Percentiles rank a stretch among this genome's conserved stretches.
These are phyloP conservation scores for Auricularia heimuer DNA, from an alignment of 768 basidiomycete genomes.

Conservation along the genomic window DNA sequence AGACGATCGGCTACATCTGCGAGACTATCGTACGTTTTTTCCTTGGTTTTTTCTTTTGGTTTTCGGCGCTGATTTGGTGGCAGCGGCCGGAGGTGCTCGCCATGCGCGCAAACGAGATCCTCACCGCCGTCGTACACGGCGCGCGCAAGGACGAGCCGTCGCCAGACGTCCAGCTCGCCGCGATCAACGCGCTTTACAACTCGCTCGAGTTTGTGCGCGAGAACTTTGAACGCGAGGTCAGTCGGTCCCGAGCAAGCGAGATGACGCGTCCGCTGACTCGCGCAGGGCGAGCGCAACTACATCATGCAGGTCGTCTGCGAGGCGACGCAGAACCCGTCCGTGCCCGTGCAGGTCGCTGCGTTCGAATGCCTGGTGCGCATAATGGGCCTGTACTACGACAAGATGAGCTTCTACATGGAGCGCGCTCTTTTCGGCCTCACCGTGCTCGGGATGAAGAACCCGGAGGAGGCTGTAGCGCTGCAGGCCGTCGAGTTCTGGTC, in stretches of 20 bases:
- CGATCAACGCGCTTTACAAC: constrained; percentile 86
- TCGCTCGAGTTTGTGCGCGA: constrained; percentile 96
- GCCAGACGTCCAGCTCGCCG: constrained; percentile 82
- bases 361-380: constrained; percentile 94
- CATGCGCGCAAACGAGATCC: constrained; percentile 87
- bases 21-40: constrained; percentile 75
- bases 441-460: constrained; percentile 93
- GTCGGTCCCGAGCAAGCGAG: constrained; percentile 3
- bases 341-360: constrained; percentile 85
- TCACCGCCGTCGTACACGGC: constrained; percentile 97
- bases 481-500: constrained; percentile 99
- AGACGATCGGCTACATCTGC: constrained; percentile 96
- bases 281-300: constrained; percentile 94
- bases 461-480: constrained; percentile 81
- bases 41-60: not conserved
- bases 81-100: constrained; percentile 91
- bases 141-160: constrained; percentile 93
- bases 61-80: not conserved
- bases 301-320: constrained; percentile 99
- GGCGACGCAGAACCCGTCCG: constrained; percentile 77
- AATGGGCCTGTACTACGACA: constrained; percentile 97
- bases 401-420: constrained; percentile 99
- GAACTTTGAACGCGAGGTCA: constrained; percentile 94
- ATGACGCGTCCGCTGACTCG: not conserved
- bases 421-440: constrained; percentile 95